phyloP scores from a whole-genome alignment of 108 stramenopile species.

The Nitzschia sp. region DNA sequence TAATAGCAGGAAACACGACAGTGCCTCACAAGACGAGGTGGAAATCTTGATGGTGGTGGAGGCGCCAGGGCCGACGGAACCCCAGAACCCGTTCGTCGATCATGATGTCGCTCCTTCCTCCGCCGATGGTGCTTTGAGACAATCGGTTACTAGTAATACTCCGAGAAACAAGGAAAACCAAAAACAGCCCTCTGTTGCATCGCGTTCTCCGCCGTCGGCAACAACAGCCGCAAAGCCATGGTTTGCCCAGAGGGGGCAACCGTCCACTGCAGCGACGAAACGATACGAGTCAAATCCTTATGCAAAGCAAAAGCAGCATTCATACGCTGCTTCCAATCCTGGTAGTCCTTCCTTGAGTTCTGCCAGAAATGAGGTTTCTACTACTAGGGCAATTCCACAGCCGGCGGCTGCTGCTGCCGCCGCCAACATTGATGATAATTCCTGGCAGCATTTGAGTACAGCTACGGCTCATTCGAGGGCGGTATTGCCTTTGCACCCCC shows the following conservation, averaged over 20 bases:
- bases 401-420: no score
- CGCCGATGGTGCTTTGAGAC: no score
- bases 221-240: not conserved
- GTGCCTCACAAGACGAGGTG: conserved; percentile 7
- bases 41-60: not conserved
- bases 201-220: not conserved
- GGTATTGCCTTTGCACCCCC: not conserved
- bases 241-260: no score
- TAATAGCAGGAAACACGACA: not conserved
- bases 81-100: not conserved
- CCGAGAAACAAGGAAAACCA: not conserved
- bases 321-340: no score
- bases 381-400: not conserved
- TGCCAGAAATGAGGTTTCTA: no score
- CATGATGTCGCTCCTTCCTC: no score
- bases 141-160: not conserved
- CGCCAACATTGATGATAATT: not conserved
- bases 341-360: no score
- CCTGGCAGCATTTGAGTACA: not conserved
- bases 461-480: conserved; percentile 9
- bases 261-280: no score
- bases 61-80: not conserved
- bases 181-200: not conserved
- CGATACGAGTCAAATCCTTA: no score
- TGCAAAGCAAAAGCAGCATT: no score